phyloP scores from a whole-genome alignment of 306 rosid genomes.

The Cicer chorassanicum region DNA sequence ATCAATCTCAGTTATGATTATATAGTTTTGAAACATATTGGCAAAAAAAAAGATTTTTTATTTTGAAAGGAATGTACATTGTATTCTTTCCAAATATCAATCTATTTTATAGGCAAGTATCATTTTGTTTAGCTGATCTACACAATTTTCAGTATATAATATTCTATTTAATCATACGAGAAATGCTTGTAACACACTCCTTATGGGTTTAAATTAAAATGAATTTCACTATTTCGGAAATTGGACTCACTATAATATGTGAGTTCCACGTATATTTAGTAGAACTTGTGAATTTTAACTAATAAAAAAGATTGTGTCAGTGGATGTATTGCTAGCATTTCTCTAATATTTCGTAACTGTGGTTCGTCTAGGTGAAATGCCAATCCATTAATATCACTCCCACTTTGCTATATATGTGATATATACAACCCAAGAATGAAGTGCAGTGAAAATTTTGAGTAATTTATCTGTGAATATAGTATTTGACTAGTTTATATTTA shows the following conservation, averaged over 20 bases:
- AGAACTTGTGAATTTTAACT: too few species aligned
- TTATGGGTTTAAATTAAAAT: too few species aligned
- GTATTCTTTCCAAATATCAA: conserved; percentile 8
- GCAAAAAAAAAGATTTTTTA: background rate
- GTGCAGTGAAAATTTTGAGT: background rate
- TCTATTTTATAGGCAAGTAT: conserved; percentile 13
- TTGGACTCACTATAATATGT: too few species aligned
- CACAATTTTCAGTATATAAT: conserved; percentile 7
- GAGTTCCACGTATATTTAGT: too few species aligned
- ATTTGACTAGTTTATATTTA: conserved; percentile 32
- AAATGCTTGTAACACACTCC: too few species aligned
- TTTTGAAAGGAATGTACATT: background rate
- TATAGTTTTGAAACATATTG: conserved; percentile 20
- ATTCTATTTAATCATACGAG: conserved; percentile 1
- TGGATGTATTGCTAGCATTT: too few species aligned
- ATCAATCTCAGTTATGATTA: background rate
- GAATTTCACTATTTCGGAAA: too few species aligned
- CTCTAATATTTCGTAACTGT: too few species aligned
- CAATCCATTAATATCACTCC: too few species aligned
- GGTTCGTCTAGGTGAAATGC: too few species aligned
- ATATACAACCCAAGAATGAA: background rate
- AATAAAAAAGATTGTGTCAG: too few species aligned
- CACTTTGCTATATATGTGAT: too few species aligned
- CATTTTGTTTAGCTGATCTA: conserved; percentile 33
- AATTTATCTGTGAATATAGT: background rate